These are phyloP conservation scores for Malus hybrid DNA, from an alignment of 331 rosid genomes.

Conservation along the genomic window DNA sequence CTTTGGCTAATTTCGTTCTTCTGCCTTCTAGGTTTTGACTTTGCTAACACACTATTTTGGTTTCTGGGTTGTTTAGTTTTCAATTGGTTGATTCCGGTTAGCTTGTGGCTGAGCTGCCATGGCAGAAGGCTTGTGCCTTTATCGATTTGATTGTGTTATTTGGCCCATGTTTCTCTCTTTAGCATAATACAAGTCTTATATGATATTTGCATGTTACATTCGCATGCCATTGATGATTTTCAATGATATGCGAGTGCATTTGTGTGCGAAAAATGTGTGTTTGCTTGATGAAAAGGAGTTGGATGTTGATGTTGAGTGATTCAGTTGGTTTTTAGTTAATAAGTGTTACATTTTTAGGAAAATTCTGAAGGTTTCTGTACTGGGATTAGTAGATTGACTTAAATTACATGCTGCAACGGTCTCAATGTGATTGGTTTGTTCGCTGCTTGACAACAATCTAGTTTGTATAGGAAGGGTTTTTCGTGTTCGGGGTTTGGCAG, in stretches of 20 bases:
- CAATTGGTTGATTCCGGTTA: neutral
- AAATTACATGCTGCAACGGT: neutral
- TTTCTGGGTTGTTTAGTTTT: neutral
- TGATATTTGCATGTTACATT: neutral
- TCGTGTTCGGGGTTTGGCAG: neutral
- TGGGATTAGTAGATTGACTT: neutral
- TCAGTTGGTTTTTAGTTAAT: neutral
- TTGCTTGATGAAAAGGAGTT: neutral
- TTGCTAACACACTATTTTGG: neutral
- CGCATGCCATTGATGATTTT: neutral
- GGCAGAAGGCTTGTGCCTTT: neutral
- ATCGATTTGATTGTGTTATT: neutral
- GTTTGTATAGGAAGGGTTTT: neutral
- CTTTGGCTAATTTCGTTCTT: neutral
- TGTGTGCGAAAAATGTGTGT: neutral
- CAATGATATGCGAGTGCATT: neutral
- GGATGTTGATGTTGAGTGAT: neutral
- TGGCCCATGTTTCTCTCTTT: neutral
- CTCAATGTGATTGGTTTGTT: neutral
- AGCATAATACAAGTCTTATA: neutral
- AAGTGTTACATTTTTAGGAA: neutral
- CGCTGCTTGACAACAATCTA: neutral
- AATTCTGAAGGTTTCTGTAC: neutral
- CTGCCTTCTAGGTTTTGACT: conserved; percentile 12
- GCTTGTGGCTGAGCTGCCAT: neutral